Conservation (phyloP, 2,329 filamentous ascomycete species). For the Pseudocercospora crystallina region DNA sequence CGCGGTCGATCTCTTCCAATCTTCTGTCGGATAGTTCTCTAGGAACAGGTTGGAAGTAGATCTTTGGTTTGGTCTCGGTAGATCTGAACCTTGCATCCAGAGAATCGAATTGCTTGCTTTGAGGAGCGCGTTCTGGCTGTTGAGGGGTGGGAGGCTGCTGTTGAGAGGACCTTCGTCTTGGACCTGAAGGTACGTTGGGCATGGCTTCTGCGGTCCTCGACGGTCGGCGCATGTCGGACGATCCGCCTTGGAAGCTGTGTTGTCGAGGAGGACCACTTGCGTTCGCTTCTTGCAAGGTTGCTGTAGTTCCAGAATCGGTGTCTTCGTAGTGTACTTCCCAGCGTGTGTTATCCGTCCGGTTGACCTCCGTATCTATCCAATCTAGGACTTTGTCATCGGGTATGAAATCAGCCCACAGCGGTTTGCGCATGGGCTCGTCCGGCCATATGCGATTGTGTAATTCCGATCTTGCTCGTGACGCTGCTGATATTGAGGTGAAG, state of each 20-base stretch:
- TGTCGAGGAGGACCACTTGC: conserved; percentile 2
- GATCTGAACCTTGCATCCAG: conserved; percentile 61
- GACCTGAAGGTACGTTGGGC: conserved; percentile 27
- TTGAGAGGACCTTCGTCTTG: conserved; percentile 16
- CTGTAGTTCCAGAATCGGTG: conserved; percentile 52
- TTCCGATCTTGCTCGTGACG: conserved; percentile 71
- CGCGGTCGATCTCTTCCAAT: conserved; percentile 57
- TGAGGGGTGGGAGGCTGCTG: conserved; percentile 16
- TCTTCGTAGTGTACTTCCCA: conserved; percentile 73
- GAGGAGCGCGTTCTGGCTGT: conserved; percentile 8
- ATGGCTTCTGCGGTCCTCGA: conserved; percentile 24
- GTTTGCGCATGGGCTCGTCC: conserved; percentile 78
- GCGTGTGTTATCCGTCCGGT: conserved; percentile 46
- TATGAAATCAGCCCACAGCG: conserved; percentile 86
- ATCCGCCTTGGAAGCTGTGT: conserved; percentile 27
- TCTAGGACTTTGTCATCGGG: conserved; percentile 68
- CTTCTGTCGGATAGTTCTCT: conserved; percentile 65
- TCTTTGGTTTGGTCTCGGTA: conserved; percentile 61
- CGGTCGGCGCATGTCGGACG: conserved; percentile 10
- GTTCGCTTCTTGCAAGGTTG: conserved; percentile 26
- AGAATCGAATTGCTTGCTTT: conserved; percentile 28
- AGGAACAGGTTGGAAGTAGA: conserved; percentile 67
- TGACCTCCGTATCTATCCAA: conserved; percentile 71
- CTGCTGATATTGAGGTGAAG: conserved; percentile 68
- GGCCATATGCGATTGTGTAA: conserved; percentile 84